Conservation (phyloP, 2,329 filamentous ascomycete genomes). For the Diaporthe humulicola region DNA sequence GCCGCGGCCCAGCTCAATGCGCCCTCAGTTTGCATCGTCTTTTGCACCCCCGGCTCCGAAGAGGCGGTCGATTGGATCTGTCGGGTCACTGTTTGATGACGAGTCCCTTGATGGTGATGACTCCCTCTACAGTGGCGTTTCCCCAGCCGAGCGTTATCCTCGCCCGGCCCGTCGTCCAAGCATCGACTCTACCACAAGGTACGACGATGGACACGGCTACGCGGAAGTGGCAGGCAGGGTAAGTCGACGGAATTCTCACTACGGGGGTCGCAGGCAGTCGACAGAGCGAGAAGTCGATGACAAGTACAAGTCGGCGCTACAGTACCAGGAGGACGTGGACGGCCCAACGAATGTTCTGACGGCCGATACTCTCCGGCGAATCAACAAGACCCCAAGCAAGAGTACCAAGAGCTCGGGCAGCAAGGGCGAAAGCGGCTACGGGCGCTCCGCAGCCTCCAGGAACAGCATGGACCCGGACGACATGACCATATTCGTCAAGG, state of each 20-base stretch:
- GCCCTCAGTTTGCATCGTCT: constrained; percentile 46
- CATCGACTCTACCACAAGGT: constrained; percentile 52
- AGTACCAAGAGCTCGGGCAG: constrained; percentile 71
- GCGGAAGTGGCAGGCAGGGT: constrained; percentile 55
- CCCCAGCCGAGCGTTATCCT: constrained; percentile 49
- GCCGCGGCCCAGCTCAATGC: constrained; percentile 52
- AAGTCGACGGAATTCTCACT: constrained; percentile 57
- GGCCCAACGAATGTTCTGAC: constrained; percentile 64
- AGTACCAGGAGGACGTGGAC: constrained; percentile 67
- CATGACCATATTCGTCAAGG: constrained; percentile 72
- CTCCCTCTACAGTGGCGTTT: constrained; percentile 55
- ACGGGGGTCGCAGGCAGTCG: constrained; percentile 44
- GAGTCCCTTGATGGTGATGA: constrained; percentile 52
- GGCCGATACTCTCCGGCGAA: constrained; percentile 67
- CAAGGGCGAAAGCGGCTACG: constrained; percentile 74
- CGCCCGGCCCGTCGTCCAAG: constrained; percentile 47
- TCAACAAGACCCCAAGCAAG: constrained; percentile 64
- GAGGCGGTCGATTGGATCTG: constrained; percentile 42
- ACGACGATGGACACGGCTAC: constrained; percentile 55
- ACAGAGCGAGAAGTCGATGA: constrained; percentile 50
- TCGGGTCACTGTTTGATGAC: constrained; percentile 50
- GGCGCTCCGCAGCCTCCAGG: constrained; percentile 70
- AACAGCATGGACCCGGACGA: constrained; percentile 68
- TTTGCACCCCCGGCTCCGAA: constrained; percentile 49
- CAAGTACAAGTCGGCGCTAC: constrained; percentile 58